Evolutionary conservation across 257 asterid genomes (phyloP).

Genomic region (Dorcoceras hygrometricum): DNA sequence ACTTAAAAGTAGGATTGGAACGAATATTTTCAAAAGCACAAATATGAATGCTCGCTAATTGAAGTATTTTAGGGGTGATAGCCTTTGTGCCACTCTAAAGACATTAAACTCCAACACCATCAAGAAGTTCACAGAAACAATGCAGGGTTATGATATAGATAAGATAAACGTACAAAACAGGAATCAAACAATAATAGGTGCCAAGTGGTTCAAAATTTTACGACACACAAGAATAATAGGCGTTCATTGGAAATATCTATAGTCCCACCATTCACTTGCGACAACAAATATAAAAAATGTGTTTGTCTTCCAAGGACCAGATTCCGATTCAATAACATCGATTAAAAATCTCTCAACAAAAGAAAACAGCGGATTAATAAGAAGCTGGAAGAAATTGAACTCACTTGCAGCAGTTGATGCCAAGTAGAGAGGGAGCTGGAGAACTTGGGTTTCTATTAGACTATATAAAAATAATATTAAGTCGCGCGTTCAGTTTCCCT

Average conservation of each 20-base stretch:
- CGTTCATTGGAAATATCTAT: neutral
- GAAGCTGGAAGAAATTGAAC: neutral
- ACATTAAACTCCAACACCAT: conserved; percentile 12
- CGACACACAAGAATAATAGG: neutral
- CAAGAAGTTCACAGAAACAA: neutral
- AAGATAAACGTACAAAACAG: neutral
- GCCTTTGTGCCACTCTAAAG: neutral
- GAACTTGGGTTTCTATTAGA: conserved; percentile 24
- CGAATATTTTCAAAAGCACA: neutral
- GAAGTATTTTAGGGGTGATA: neutral
- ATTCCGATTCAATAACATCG: neutral
- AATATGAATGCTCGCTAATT: neutral
- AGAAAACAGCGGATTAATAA: neutral
- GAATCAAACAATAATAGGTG: neutral
- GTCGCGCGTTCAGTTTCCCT: too few species aligned
- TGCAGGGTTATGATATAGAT: neutral
- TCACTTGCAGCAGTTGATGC: conserved; percentile 6
- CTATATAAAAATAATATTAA: neutral
- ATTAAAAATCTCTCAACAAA: neutral
- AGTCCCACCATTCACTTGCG: neutral
- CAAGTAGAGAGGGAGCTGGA: conserved; percentile 3
- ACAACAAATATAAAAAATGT: neutral
- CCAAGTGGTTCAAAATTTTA: neutral
- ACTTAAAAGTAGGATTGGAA: conserved; percentile 1
- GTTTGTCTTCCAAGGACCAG: neutral